Base-by-base conservation (phyloP, 805 yeast species). In the Lipomyces sp. region DNA sequence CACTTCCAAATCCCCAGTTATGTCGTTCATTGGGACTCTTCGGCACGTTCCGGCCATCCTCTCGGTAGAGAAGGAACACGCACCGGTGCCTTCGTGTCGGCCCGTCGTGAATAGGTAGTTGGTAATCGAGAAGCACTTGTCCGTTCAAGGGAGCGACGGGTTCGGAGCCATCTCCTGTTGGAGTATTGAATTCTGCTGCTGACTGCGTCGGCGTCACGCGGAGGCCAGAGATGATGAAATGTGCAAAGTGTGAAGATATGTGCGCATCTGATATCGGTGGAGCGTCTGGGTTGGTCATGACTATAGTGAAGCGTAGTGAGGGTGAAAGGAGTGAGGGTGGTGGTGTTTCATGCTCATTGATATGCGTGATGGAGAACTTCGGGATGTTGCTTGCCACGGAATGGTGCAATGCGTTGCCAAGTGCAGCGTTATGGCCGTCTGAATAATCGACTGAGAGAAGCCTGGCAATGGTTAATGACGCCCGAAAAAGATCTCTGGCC, bases 391-490 rank as follows among this genome's bases (percentile, higher is more conserved):
- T 18, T 11, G 56, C 29, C 50, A 60, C 64, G 24, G 55, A 51
- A 30, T 15, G 39, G 30, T 42, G 39, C 11, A 66, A 57, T 29
- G 62, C 61, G 48, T 66, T 66, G 35, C 70, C 70, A 29, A 66
- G 59, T 30, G 70, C 69, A 33, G 69, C 70, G 24, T 66, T 65
- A 33, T 66, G 62, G 13, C 59, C 69, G 35, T 57, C 61, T 39
- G 55, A 51, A 34, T 59, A 65, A 34, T 65, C 69, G 10, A 64
- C 68, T 24, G 69, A 65, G 37, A 65, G 59, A 8, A 65, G 60
- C 15, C 69, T 65, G 30, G 7, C 24, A 24, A 29, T 4, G 7
- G 35, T 64, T 60, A 37, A 10, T 29, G 42, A 24, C 37, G 29
- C 34, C 5, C 24, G 42, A 54, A 42, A 11, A 8, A 24, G 39